These are phyloP conservation scores for Pythium dissotocum DNA, from an alignment of 352 stramenopile species.

Conservation along the genomic window DNA sequence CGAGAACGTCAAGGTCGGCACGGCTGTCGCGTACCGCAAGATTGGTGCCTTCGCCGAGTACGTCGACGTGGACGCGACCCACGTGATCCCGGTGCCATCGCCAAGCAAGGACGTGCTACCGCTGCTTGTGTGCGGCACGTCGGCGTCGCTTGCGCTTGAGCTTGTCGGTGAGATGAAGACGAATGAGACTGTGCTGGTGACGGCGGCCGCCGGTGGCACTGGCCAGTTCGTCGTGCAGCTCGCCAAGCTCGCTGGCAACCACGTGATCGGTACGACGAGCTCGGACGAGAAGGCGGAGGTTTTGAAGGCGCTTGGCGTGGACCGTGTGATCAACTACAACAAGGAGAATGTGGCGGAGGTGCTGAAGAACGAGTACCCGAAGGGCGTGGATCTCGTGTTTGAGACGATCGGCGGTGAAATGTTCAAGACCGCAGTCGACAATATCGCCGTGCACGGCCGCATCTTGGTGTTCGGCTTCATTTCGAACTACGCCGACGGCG, in stretches of 20 bases:
- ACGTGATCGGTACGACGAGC: conserved; percentile 66
- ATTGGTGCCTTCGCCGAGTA: conserved; percentile 42
- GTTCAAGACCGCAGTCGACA: conserved; percentile 39
- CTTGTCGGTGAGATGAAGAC: conserved; percentile 41
- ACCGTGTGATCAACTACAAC: conserved; percentile 76
- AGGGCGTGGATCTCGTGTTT: conserved; percentile 46
- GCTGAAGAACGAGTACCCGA: conserved; percentile 52
- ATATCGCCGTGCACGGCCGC: conserved; percentile 35
- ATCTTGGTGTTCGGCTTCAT: conserved; percentile 49
- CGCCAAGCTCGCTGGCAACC: conserved; percentile 65
- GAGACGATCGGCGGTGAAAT: conserved; percentile 43
- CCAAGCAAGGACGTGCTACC: conserved; percentile 32
- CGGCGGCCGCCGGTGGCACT: conserved; percentile 51
- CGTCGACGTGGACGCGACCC: conserved; percentile 31
- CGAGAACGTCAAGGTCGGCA: conserved; percentile 40
- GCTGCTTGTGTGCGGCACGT: conserved; percentile 39
- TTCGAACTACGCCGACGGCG: conserved; percentile 44
- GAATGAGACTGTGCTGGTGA: conserved; percentile 46
- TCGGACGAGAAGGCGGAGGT: conserved; percentile 76
- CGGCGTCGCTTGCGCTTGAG: conserved; percentile 47
- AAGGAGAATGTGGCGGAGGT: conserved; percentile 51
- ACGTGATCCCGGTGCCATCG: conserved; percentile 27
- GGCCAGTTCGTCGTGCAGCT: conserved; percentile 76
- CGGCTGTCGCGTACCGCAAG: conserved; percentile 42
- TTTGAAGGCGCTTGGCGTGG: conserved; percentile 36